Base-by-base conservation (phyloP, 2,329 filamentous ascomycete species). In the Paecilomyces formosus region DNA sequence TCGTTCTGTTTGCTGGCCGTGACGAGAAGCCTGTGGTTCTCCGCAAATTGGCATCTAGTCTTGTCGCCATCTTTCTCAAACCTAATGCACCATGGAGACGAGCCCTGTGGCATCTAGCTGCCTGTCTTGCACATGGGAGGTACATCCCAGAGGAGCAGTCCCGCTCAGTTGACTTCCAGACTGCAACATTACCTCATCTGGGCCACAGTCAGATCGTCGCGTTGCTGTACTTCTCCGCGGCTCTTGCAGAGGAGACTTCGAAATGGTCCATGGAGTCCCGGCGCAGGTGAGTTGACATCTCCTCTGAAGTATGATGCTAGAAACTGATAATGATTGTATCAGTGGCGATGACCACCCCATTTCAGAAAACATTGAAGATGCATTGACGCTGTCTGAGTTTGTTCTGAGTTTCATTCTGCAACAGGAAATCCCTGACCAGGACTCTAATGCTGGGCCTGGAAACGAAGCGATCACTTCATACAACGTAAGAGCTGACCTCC, bases 41-140 rank as follows among this genome's bases (percentile, higher is more conserved):
- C 70, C 57, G 79, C 66, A 65, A 88, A 66, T 62, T 80, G 31
- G 72, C 75, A 51, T 73, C 76, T 15, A 76, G 74, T 53, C 63
- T 80, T 39, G 72, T 75, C 28, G 72, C 77, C 3, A 73, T 79
- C 54, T 79, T 79, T 60, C 68, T 74, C 26, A 75, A 76, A 35
- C 66, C 70, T 4, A 67, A 69, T 55, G 66, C 72, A 39, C 68
- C 70, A 12, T 79, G 76, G 76, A 71, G 63, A 50, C 68, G 67
- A 45, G 68, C 71, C 30, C 52, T 77, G 3, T 66, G 69, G 60
- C 71, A 74, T 52, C 56, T 76, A 13, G 72, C 72, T 51, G 71
- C 70, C 13, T 76, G 73, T 55, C 64, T 78, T 8, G 69, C 72
- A 8, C 68, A 72, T 58, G 72, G 73, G 26, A 69, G 69, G 24